Percentiles rank a stretch among this genome's conserved stretches.
Conservation (phyloP, 352 stramenopile species). For the Pythium vanterpoolii region DNA sequence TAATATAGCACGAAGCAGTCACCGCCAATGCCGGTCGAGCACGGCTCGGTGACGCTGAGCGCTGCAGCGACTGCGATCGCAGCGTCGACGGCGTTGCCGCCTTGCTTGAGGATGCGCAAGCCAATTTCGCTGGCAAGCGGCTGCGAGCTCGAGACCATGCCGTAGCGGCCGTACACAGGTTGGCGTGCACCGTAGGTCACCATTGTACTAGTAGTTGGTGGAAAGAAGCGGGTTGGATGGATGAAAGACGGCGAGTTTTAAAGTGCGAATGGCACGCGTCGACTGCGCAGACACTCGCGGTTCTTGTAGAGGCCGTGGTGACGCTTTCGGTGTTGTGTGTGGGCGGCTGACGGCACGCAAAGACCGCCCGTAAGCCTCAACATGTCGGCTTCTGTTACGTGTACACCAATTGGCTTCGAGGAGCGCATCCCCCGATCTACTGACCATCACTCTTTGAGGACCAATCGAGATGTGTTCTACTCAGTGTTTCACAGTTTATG, state of each 20-base stretch:
- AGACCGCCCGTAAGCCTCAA: background rate
- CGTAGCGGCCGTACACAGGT: constrained; percentile 86
- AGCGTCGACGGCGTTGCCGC: constrained; percentile 95
- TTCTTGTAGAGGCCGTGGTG: background rate
- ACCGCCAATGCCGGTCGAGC: constrained; percentile 80
- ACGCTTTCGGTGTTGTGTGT: background rate
- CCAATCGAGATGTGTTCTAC: too few relatives aligned
- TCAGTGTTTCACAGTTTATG: background rate
- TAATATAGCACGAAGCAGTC: constrained; percentile 97
- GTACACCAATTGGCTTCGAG: background rate
- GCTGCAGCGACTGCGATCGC: constrained; percentile 56
- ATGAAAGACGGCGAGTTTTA: constrained; percentile 8
- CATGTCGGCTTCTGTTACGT: constrained; percentile 12
- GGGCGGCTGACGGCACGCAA: constrained; percentile 2
- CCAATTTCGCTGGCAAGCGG: constrained; percentile 92
- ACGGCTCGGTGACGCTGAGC: constrained; percentile 65
- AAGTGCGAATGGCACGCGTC: background rate
- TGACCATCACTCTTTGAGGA: constrained; percentile 7
- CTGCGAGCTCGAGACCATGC: constrained; percentile 93
- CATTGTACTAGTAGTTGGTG: constrained; percentile 23
- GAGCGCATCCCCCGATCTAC: background rate
- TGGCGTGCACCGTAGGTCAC: constrained; percentile 73
- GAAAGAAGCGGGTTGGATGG: background rate
- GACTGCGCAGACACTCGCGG: background rate
- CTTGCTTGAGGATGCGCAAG: constrained; percentile 82